Percentiles rank a stretch among this genome's conserved stretches.
These are phyloP conservation scores for Amanita fuliginea DNA, from an alignment of 768 basidiomycete genomes.

Conservation along the genomic window DNA sequence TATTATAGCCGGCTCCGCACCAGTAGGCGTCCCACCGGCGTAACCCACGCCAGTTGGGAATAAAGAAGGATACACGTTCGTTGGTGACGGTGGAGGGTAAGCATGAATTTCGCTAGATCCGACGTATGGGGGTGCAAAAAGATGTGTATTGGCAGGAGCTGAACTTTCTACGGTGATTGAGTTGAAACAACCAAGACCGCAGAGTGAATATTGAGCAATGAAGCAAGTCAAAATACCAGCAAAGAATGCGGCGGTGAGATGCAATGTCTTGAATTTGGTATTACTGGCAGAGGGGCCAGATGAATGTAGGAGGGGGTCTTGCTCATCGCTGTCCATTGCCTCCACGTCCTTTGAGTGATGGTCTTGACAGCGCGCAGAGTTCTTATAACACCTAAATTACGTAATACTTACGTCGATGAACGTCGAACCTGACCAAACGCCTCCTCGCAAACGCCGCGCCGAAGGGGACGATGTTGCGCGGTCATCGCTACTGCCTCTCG, in stretches of 20 bases:
- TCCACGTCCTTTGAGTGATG: conserved; percentile 5
- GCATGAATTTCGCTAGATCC: conserved; percentile 62
- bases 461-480: background rate
- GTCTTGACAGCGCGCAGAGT: background rate
- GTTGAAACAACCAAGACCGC: conserved; percentile 28
- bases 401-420: background rate
- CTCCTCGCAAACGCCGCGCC: background rate
- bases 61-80: conserved; percentile 57
- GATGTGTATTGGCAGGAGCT: conserved; percentile 13
- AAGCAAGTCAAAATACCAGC: conserved; percentile 43
- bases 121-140: conserved; percentile 52
- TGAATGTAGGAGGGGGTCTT: conserved; percentile 19
- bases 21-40: conserved; percentile 68
- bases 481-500: background rate
- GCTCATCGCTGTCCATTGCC: conserved; percentile 12
- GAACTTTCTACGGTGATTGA: conserved; percentile 5
- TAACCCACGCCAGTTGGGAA: conserved; percentile 76
- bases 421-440: background rate
- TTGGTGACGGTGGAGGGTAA: conserved; percentile 65
- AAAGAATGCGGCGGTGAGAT: conserved; percentile 39
- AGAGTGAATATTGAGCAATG: conserved; percentile 36
- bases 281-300: conserved; percentile 10
- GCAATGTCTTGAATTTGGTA: conserved; percentile 21
- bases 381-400: background rate
- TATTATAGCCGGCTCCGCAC: conserved; percentile 64